phyloP scores from a whole-genome alignment of 768 basidiomycete species.

The Multifurca ochricompacta region DNA sequence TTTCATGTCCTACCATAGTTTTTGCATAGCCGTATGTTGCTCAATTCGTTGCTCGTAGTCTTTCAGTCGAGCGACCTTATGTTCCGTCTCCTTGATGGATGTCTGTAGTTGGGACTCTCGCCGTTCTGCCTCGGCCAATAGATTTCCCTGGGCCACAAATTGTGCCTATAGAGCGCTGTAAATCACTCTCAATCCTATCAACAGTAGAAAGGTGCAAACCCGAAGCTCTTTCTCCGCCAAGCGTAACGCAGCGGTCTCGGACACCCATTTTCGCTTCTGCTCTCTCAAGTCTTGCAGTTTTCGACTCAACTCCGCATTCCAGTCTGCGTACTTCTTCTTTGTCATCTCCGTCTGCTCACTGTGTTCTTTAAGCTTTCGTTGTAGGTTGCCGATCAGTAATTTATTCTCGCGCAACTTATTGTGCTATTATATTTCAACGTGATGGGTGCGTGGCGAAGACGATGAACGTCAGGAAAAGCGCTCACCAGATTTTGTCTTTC shows the following conservation, averaged over 20 bases:
- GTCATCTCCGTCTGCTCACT: conserved; percentile 64
- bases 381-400: conserved; percentile 54
- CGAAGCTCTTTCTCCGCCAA: conserved; percentile 63
- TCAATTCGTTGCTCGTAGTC: conserved; percentile 89
- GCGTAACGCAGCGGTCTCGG: conserved; percentile 60
- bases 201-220: conserved; percentile 32
- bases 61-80: conserved; percentile 70
- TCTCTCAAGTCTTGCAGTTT: conserved; percentile 68
- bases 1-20: conserved; percentile 50
- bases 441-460: conserved; percentile 2
- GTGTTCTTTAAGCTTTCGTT: conserved; percentile 63
- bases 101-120: conserved; percentile 69
- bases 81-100: conserved; percentile 65
- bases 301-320: conserved; percentile 75
- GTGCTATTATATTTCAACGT: conserved; percentile 39
- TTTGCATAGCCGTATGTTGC: conserved; percentile 67
- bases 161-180: conserved; percentile 39
- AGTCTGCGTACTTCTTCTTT: conserved; percentile 75
- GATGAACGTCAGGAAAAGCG: conserved; percentile 7
- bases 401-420: conserved; percentile 78
- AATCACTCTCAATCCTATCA: not conserved
- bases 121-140: conserved; percentile 60
- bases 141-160: conserved; percentile 58
- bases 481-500: conserved; percentile 77
- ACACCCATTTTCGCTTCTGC: conserved; percentile 71